Evolutionary conservation across 1,139 yeast species (phyloP).

Genomic region (Trichomonascaceae sp.): DNA sequence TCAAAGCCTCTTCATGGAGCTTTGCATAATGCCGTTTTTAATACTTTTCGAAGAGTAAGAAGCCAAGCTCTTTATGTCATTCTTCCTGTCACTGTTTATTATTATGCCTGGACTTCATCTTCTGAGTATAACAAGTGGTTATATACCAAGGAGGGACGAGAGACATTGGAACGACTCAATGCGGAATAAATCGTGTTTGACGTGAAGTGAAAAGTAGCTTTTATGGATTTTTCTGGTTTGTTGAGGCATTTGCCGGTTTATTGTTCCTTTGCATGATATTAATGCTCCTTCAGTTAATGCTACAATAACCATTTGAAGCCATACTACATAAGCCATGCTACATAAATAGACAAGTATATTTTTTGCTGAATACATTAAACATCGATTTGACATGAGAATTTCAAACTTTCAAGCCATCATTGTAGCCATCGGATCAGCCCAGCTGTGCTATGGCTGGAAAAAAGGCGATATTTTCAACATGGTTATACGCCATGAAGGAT

Average conservation of each 20-base stretch:
- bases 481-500: not conserved
- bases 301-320: not conserved
- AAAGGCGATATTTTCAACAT: not conserved
- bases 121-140: constrained; percentile 87
- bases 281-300: not conserved
- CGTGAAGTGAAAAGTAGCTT: not conserved
- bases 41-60: constrained; percentile 90
- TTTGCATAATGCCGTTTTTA: constrained; percentile 80
- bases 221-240: not conserved
- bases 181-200: constrained; percentile 14
- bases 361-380: not conserved
- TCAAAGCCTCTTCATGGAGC: constrained; percentile 89
- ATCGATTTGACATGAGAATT: not conserved
- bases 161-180: constrained; percentile 23
- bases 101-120: constrained; percentile 83
- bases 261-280: not conserved
- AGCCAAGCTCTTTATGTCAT: constrained; percentile 74
- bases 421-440: not conserved
- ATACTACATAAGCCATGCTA: not conserved
- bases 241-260: not conserved
- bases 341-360: not conserved
- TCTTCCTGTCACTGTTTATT: constrained; percentile 73
- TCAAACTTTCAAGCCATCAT: not conserved
- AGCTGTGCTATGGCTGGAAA: not conserved
- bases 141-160: constrained; percentile 95